These are phyloP conservation scores for Hypoxylon trugodes DNA, from an alignment of 495 filamentous ascomycete genomes.

Conservation along the genomic window DNA sequence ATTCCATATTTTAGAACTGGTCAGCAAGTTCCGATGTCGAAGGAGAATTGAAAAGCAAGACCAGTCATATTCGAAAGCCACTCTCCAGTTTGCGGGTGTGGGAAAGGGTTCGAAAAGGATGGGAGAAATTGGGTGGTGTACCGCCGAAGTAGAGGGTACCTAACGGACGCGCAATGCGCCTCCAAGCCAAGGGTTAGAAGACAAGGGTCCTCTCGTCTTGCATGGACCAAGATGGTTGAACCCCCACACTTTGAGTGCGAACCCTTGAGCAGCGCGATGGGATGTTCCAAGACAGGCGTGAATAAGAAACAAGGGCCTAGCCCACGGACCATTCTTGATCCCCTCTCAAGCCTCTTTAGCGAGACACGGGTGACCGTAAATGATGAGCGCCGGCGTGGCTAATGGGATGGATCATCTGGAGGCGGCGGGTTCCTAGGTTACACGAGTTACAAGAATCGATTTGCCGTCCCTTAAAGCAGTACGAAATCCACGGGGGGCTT, in stretches of 20 bases:
- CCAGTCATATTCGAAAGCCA: conserved; percentile 7
- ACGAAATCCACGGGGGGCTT: conserved; percentile 10
- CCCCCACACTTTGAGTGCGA: conserved; percentile 42
- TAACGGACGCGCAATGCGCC: conserved; percentile 30
- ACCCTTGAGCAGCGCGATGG: conserved; percentile 19
- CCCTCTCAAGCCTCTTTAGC: conserved; percentile 30
- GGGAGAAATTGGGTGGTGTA: conserved; percentile 23
- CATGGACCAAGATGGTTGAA: conserved; percentile 37
- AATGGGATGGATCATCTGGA: conserved; percentile 22
- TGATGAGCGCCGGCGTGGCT: conserved; percentile 18
- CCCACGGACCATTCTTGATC: conserved; percentile 29
- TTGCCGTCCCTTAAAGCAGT: conserved; percentile 9
- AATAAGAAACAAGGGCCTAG: conserved; percentile 24
- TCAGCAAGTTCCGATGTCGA: conserved; percentile 40
- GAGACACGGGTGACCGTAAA: conserved; percentile 4
- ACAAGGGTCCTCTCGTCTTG: conserved; percentile 20
- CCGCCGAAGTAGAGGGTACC: conserved; percentile 37
- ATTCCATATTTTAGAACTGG: conserved; percentile 22
- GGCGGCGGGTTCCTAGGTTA: conserved; percentile 21
- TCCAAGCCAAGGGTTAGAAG: conserved; percentile 23
- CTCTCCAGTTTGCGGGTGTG: conserved; percentile 26
- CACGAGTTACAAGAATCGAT: conserved; percentile 7
- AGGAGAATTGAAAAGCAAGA: conserved; percentile 13
- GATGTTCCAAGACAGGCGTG: conserved; percentile 23
- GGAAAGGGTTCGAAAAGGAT: conserved; percentile 39